Percentiles rank a stretch among this genome's conserved stretches.
phyloP scores from a whole-genome alignment of 2,329 filamentous ascomycete species.

The Aspergillus luchuensis region DNA sequence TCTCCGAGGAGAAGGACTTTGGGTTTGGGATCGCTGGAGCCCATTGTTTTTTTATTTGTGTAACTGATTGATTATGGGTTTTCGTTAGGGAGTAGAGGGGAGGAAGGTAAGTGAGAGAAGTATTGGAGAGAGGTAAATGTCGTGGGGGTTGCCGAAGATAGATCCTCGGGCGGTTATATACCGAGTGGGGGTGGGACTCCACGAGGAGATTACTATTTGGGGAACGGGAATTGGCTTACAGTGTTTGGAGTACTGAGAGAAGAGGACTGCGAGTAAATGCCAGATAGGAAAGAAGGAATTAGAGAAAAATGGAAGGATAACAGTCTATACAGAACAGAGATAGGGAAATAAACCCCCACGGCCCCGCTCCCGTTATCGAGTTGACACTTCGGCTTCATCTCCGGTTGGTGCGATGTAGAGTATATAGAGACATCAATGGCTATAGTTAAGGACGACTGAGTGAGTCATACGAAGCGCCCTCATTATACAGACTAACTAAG shows the following conservation, averaged over 20 bases:
- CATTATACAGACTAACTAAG: not conserved
- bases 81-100: not conserved
- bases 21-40: constrained; percentile 43
- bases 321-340: not conserved
- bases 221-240: too few species aligned
- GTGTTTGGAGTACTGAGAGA: too few species aligned
- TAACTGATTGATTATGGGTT: not conserved
- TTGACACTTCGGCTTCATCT: not conserved
- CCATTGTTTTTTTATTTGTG: constrained; percentile 21
- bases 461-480: not conserved
- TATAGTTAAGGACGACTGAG: not conserved
- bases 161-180: not conserved
- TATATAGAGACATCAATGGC: not conserved
- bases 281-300: not conserved
- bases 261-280: too few species aligned
- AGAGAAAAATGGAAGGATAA: not conserved
- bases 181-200: not conserved
- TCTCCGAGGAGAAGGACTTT: constrained; percentile 65
- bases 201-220: not conserved
- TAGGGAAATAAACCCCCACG: constrained; percentile 12
- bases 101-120: not conserved
- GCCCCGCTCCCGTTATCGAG: constrained; percentile 16
- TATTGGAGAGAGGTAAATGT: not conserved
- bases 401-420: not conserved
- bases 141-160: not conserved